A percentile compares a stretch with the other conserved stretches of the same genome.
phyloP scores from a whole-genome alignment of 2,329 filamentous ascomycete genomes.

The Epichloe typhina region DNA sequence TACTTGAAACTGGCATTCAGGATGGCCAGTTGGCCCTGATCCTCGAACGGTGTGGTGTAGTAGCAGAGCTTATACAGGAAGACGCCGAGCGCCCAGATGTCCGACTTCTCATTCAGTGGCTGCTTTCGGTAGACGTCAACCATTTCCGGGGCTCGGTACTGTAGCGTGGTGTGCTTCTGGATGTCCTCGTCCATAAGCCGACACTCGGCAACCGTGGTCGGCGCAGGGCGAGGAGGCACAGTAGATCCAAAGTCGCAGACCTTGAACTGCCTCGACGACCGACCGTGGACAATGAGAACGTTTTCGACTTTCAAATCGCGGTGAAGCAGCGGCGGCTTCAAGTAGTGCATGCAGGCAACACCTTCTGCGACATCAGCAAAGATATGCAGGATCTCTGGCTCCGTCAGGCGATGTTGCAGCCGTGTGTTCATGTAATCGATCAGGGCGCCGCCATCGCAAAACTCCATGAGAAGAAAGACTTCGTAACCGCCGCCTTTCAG shows the following conservation, averaged over 20 bases:
- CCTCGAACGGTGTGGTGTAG: conserved; percentile 97
- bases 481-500: conserved; percentile 88
- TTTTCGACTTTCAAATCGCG: conserved; percentile 97
- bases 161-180: conserved; percentile 90
- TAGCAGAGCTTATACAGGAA: conserved; percentile 97
- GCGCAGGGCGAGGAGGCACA: conserved; percentile 69
- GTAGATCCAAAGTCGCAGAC: conserved; percentile 96
- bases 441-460: conserved; percentile 82
- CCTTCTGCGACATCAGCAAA: conserved; percentile 93
- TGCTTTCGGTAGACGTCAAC: conserved; percentile 94
- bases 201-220: conserved; percentile 77
- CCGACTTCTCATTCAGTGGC: conserved; percentile 95
- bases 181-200: conserved; percentile 92
- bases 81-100: conserved; percentile 95
- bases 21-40: conserved; percentile 94
- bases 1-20: conserved; percentile 91
- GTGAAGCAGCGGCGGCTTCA: conserved; percentile 85
- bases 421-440: conserved; percentile 99
- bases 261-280: conserved; percentile 68
- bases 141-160: conserved; percentile 98
- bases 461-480: conserved; percentile 97
- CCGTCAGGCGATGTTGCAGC: conserved; percentile 87
- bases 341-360: conserved; percentile 97
- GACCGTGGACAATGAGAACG: conserved; percentile 66
- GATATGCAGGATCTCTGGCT: conserved; percentile 94